Evolutionary conservation across 768 basidiomycete species (phyloP).

Genomic region (Holtermanniella nyarrowii): DNA sequence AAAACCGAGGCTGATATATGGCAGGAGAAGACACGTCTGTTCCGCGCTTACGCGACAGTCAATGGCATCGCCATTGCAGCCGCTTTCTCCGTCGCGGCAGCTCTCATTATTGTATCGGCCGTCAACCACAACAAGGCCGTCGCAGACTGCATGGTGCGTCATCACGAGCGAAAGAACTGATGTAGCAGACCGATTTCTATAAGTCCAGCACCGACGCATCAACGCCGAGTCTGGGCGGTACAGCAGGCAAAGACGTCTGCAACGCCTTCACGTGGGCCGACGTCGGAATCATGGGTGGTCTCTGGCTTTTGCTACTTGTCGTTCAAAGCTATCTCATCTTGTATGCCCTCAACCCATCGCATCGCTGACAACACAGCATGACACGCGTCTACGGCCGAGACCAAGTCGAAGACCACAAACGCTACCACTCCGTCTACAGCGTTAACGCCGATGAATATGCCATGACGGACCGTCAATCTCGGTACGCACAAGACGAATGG

Average conservation of each 20-base stretch:
- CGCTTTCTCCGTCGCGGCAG: constrained; percentile 66
- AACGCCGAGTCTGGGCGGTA: not conserved
- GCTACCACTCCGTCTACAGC: constrained; percentile 65
- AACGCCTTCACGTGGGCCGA: constrained; percentile 86
- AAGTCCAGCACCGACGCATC: constrained; percentile 20
- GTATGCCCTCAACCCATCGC: constrained; percentile 18
- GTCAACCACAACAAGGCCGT: constrained; percentile 63
- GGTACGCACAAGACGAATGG: constrained; percentile 32
- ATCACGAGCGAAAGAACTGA: constrained; percentile 3
- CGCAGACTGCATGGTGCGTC: constrained; percentile 50
- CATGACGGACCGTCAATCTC: constrained; percentile 29
- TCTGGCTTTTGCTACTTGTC: constrained; percentile 72
- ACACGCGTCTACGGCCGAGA: constrained; percentile 57
- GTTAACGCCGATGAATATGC: constrained; percentile 39
- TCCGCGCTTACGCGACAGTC: constrained; percentile 27
- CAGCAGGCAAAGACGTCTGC: constrained; percentile 59
- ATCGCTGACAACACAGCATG: constrained; percentile 27
- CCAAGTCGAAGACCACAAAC: constrained; percentile 69
- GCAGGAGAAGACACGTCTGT: constrained; percentile 39
- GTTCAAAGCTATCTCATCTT: constrained; percentile 54
- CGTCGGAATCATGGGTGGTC: constrained; percentile 76
- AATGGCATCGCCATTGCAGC: constrained; percentile 36
- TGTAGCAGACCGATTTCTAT: constrained; percentile 28
- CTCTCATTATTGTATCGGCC: constrained; percentile 73
- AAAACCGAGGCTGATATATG: not conserved